phyloP scores from a whole-genome alignment of 2,329 filamentous ascomycete genomes.

The Orbilia oligospora region DNA sequence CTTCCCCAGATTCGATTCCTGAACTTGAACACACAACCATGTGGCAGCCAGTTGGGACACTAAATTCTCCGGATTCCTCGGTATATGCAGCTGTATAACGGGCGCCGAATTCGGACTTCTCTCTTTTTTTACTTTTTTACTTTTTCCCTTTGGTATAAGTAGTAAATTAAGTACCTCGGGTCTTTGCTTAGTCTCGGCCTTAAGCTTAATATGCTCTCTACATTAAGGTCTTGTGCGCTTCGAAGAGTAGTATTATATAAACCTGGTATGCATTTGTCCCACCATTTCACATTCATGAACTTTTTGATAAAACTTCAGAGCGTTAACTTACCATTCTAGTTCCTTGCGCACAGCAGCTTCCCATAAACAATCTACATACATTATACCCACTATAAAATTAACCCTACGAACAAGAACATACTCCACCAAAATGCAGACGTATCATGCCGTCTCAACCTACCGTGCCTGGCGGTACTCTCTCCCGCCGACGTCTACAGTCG shows the following conservation, averaged over 20 bases:
- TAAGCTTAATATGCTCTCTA: constrained; percentile 27
- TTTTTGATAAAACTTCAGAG: constrained; percentile 2
- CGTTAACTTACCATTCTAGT: constrained; percentile 59
- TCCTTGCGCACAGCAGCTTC: constrained; percentile 26
- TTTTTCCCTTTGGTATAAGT: not conserved
- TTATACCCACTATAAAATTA: not conserved
- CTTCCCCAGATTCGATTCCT: constrained; percentile 24
- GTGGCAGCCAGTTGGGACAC: constrained; percentile 2
- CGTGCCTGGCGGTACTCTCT: constrained; percentile 79
- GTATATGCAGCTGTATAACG: constrained; percentile 34
- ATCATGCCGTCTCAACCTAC: constrained; percentile 81
- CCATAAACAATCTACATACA: not conserved
- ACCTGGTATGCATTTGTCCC: constrained; percentile 16
- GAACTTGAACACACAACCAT: constrained; percentile 3
- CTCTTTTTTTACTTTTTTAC: constrained; percentile 9
- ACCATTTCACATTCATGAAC: not conserved
- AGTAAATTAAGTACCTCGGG: constrained; percentile 7
- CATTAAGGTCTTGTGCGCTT: constrained; percentile 11
- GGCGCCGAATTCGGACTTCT: constrained; percentile 1
- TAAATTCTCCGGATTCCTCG: constrained; percentile 22
- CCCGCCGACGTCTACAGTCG: constrained; percentile 78
- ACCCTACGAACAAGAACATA: constrained; percentile 14
- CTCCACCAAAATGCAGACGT: constrained; percentile 72
- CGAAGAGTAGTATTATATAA: constrained; percentile 35
- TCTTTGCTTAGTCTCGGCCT: not conserved